Evolutionary conservation across 2,329 filamentous ascomycete species (phyloP).

Genomic region (Zalaria obscura): DNA sequence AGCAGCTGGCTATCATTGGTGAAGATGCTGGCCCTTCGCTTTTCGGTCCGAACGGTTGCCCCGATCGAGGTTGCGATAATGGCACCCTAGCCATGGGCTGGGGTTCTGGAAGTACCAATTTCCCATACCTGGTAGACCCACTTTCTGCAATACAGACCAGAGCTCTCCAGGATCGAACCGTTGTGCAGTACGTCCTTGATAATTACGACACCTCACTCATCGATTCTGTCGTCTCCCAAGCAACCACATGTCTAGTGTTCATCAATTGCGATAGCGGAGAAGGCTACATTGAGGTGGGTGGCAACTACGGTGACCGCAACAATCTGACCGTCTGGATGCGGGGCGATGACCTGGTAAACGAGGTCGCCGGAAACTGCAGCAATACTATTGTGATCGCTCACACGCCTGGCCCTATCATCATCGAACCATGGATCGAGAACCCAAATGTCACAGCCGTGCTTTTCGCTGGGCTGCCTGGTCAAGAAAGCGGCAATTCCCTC

Average conservation of each 20-base stretch:
- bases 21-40: slow-evolving; percentile 32
- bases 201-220: slow-evolving; percentile 3
- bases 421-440: slow-evolving; percentile 11
- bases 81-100: slow-evolving; percentile 32
- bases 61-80: neutral
- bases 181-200: slow-evolving; percentile 13
- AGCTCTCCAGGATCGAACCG: slow-evolving; percentile 9
- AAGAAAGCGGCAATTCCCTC: slow-evolving; percentile 32
- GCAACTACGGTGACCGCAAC: slow-evolving; percentile 23
- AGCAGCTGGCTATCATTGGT: slow-evolving; percentile 35
- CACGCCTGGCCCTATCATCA: slow-evolving; percentile 16
- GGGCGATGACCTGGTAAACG: slow-evolving; percentile 25
- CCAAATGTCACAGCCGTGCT: slow-evolving; percentile 24
- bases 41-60: slow-evolving; percentile 27
- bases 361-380: slow-evolving; percentile 28
- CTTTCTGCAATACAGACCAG: slow-evolving; percentile 13
- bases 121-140: slow-evolving; percentile 17
- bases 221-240: neutral
- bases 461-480: slow-evolving; percentile 24
- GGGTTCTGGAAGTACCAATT: slow-evolving; percentile 28
- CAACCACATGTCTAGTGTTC: slow-evolving; percentile 23
- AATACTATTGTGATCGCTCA: slow-evolving; percentile 36
- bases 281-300: slow-evolving; percentile 28
- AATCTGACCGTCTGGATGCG: slow-evolving; percentile 29
- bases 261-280: slow-evolving; percentile 32